Conservation (phyloP, 2,329 filamentous ascomycete genomes). For the Coniochaeta hoffmannii region DNA sequence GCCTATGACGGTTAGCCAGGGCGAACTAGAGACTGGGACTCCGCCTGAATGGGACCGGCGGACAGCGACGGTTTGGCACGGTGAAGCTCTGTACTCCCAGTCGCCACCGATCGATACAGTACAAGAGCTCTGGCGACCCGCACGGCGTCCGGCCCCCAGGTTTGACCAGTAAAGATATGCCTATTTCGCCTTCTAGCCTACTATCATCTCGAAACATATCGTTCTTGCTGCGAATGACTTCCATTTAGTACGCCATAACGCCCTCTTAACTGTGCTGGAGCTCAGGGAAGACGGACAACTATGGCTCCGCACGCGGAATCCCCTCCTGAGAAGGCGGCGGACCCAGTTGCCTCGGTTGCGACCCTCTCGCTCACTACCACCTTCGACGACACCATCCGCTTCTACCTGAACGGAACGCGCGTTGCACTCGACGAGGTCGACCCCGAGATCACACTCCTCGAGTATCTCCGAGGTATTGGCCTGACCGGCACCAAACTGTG, state of each 20-base stretch:
- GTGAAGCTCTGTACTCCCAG: neutral
- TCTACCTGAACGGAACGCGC: conserved; percentile 91
- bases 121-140: neutral
- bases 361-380: conserved; percentile 50
- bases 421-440: conserved; percentile 81
- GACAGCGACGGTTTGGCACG: neutral
- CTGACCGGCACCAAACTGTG: conserved; percentile 89
- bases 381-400: conserved; percentile 82
- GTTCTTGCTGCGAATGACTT: neutral
- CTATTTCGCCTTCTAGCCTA: neutral
- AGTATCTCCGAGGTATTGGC: conserved; percentile 88
- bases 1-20: neutral
- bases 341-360: conserved; percentile 24
- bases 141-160: neutral
- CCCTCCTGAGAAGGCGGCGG: conserved; percentile 28
- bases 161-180: neutral
- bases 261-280: neutral
- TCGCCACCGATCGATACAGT: neutral
- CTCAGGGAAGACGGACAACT: neutral
- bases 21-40: neutral
- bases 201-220: neutral
- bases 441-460: conserved; percentile 83
- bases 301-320: conserved; percentile 53
- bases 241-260: neutral
- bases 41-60: neutral